Evolutionary conservation across 148 eudicot species (phyloP), one percentile per base, ranked within the genome.

Genomic region (Persicaria tinctoria): DNA sequence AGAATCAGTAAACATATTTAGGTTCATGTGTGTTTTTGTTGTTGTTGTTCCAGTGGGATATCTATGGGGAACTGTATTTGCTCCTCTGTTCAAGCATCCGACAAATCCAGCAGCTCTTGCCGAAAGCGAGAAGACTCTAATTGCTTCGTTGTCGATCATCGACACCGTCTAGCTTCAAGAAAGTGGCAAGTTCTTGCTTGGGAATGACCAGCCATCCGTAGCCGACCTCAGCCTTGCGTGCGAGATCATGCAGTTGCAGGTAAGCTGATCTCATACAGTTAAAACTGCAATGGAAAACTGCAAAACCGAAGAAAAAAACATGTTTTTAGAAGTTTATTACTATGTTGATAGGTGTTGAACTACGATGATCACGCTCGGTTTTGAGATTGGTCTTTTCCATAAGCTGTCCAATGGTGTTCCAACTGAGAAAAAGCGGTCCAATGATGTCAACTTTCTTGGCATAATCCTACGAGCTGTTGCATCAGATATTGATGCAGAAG

Each of bases 401-500:
- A 84, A 82, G 74, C 84, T 89, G 70, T 69, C 81, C 27, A 76
- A 76, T 73, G 80, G 84, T 32, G 38, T 32, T 32, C 38, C 38
- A 32, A 32, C 38, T 1, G 38, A 32, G 2, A 32, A 32, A 32
- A 32, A 32, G 2, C 38, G 38, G 38, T 32, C 38, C 38, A 73
- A 80, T 76, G 80, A 82, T 71, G 81, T 77, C 70, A 87, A 83
- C 69, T 86, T 88, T 78, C 84, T 91, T 72, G 83, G 83, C 47
- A 47, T 85, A 53, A 86, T 90, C 79, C 73, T 91, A 81, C 83
- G 81, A 77, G 85, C 84, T 72, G 60, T 94, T 78, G 78, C 80
- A 72, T 80, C 86, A 54, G 98, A 90, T 78, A 74, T 87, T 81
- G 96, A 90, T 70, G 82, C 80, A 55, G 91, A 88, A 81, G 75